Conservation (phyloP, 2,329 filamentous ascomycete species). For the Elsinoe ampelina region DNA sequence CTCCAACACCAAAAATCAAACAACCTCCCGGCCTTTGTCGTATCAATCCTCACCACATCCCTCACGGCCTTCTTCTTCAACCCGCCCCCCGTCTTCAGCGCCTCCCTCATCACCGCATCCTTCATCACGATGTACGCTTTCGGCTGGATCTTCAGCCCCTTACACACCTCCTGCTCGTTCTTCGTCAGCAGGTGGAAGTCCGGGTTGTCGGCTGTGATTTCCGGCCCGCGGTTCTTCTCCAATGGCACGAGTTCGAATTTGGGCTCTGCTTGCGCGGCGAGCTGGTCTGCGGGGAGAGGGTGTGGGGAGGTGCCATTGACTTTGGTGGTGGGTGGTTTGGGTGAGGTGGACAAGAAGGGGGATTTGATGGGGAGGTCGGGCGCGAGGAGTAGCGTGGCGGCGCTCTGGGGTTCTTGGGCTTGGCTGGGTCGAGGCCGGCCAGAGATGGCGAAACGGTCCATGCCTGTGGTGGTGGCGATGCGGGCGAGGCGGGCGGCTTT, state of each 20-base stretch:
- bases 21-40: constrained; percentile 72
- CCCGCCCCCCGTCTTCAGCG: constrained; percentile 75
- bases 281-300: too few relatives aligned
- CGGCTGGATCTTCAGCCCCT: constrained; percentile 72
- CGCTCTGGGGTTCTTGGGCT: constrained; percentile 59
- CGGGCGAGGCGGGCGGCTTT: constrained; percentile 66
- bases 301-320: too few relatives aligned
- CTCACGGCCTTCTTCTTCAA: constrained; percentile 92
- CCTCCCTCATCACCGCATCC: constrained; percentile 81
- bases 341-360: too few relatives aligned
- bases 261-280: constrained; percentile 14
- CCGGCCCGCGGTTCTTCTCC: constrained; percentile 51
- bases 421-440: constrained; percentile 57
- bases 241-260: constrained; percentile 24
- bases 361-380: constrained; percentile 62
- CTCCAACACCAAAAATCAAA: constrained; percentile 93
- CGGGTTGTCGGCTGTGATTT: constrained; percentile 63
- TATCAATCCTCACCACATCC: constrained; percentile 75
- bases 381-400: constrained; percentile 66
- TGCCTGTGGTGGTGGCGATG: constrained; percentile 61
- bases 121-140: constrained; percentile 96
- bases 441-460: constrained; percentile 71
- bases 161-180: constrained; percentile 80
- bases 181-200: constrained; percentile 78
- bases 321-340: too few relatives aligned